phyloP scores from a whole-genome alignment of 2,329 filamentous ascomycete species.

The Zymoseptoria ardabiliae region DNA sequence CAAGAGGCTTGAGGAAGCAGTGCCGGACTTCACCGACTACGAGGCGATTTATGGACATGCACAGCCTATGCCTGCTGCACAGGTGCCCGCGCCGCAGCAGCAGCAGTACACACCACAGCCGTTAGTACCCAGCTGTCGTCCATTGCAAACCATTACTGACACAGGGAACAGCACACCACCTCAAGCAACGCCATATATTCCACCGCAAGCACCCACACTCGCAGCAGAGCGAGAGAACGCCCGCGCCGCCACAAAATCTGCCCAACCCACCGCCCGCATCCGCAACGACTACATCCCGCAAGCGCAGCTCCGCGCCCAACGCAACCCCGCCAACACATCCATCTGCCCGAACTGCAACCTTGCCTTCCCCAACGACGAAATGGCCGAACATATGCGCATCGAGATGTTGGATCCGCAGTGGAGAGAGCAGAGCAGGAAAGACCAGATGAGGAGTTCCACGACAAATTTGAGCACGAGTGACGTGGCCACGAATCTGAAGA shows the following conservation, averaged over 20 bases:
- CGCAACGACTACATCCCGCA: conserved; percentile 87
- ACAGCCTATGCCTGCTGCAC: conserved; percentile 22
- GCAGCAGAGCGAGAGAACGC: conserved; percentile 49
- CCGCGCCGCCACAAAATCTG: conserved; percentile 50
- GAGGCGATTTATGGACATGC: conserved; percentile 33
- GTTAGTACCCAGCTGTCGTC: neutral
- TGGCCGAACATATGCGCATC: conserved; percentile 90
- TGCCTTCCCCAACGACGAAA: conserved; percentile 76
- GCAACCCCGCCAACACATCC: conserved; percentile 47
- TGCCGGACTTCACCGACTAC: conserved; percentile 64
- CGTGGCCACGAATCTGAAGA: conserved; percentile 89
- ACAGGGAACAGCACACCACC: conserved; percentile 19
- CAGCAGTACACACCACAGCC: conserved; percentile 23
- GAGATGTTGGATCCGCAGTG: conserved; percentile 88
- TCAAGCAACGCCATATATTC: conserved; percentile 23
- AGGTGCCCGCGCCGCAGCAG: conserved; percentile 15
- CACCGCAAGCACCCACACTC: conserved; percentile 23
- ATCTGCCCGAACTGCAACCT: conserved; percentile 92
- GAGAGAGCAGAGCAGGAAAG: conserved; percentile 91
- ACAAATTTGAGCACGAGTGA: conserved; percentile 82
- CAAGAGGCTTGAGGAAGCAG: conserved; percentile 86
- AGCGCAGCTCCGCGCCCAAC: conserved; percentile 60
- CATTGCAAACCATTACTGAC: neutral
- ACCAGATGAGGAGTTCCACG: conserved; percentile 73
- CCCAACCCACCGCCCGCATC: conserved; percentile 72